Conservation (phyloP, 495 filamentous ascomycete genomes). For the Penicillium maclennaniae region DNA sequence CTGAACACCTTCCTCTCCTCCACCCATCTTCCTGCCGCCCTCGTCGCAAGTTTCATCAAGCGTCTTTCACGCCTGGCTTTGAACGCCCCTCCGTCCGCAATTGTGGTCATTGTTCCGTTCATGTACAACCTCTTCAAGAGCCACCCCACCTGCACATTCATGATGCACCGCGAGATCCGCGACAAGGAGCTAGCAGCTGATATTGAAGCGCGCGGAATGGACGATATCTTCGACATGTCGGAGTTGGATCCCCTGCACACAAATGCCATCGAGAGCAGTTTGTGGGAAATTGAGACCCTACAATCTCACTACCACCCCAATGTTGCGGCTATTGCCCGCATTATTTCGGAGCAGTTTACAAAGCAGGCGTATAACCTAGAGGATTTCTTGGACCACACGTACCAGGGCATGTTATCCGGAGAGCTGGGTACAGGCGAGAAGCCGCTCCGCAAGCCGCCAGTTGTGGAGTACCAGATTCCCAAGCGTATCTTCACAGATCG, state of each 20-base stretch:
- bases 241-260: conserved; percentile 84
- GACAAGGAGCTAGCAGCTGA: conserved; percentile 51
- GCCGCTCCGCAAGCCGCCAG: conserved; percentile 77
- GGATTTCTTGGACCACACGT: conserved; percentile 95
- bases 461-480: conserved; percentile 90
- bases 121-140: conserved; percentile 91
- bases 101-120: conserved; percentile 86
- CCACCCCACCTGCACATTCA: conserved; percentile 88
- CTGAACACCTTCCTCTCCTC: conserved; percentile 90
- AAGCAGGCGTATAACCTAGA: conserved; percentile 90
- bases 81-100: conserved; percentile 78
- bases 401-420: conserved; percentile 77
- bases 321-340: conserved; percentile 88
- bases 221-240: conserved; percentile 71
- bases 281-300: conserved; percentile 91
- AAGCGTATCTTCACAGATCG: conserved; percentile 71
- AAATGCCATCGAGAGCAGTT: conserved; percentile 79
- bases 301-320: conserved; percentile 97
- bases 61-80: conserved; percentile 76
- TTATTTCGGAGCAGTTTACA: conserved; percentile 95
- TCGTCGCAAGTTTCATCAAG: conserved; percentile 97
- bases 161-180: conserved; percentile 78
- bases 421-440: conserved; percentile 65
- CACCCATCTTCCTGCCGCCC: conserved; percentile 81
- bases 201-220: conserved; percentile 62